Evolutionary conservation across 129 eudicot species (phyloP).

Genomic region (Calendula officinalis): DNA sequence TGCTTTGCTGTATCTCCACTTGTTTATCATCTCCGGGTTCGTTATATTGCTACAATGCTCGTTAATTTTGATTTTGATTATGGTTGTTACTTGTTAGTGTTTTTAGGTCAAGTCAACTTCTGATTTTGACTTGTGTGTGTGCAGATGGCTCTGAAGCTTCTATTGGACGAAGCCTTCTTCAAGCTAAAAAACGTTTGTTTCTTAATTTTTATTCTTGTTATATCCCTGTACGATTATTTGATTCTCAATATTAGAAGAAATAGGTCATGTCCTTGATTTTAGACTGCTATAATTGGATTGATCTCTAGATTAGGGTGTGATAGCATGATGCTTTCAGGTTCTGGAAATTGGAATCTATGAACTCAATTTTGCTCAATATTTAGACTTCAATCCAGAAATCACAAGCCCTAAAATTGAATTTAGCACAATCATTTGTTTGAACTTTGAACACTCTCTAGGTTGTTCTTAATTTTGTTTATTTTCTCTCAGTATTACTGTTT

Average conservation of each 20-base stretch:
- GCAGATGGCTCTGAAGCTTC: slow-evolving; percentile 45
- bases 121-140: not conserved
- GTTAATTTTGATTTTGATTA: not conserved
- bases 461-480: too few species aligned
- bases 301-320: slow-evolving; percentile 20
- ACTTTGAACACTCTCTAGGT: not conserved
- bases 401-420: not conserved
- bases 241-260: not conserved
- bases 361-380: not conserved
- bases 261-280: not conserved
- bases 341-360: not conserved
- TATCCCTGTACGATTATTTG: not conserved
- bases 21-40: slow-evolving; percentile 41
- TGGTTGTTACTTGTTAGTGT: not conserved
- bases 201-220: not conserved
- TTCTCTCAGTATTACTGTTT: too few species aligned
- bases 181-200: slow-evolving; percentile 36
- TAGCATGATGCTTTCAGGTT: slow-evolving; percentile 3
- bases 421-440: not conserved
- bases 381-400: not conserved
- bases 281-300: not conserved
- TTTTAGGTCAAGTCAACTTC: not conserved
- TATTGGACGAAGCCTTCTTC: slow-evolving; percentile 45
- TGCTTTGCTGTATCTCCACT: slow-evolving; percentile 19
- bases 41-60: not conserved